A percentile compares a stretch with the other conserved stretches of the same genome.
These are phyloP conservation scores for Saturnispora ahearnii DNA, from an alignment of 805 yeast genomes.

Conservation along the genomic window DNA sequence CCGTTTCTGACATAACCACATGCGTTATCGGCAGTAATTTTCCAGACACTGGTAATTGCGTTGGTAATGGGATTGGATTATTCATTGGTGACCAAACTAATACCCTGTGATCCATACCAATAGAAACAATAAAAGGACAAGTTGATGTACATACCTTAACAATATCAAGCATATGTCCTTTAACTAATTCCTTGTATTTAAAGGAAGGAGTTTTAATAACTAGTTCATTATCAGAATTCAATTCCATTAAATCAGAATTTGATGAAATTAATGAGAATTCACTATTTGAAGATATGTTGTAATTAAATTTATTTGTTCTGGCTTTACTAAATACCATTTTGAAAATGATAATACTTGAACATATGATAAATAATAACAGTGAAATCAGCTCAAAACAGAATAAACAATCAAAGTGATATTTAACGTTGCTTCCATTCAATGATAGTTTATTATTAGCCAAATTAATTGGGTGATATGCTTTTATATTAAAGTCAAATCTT, in stretches of 20 bases:
- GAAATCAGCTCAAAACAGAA: constrained; percentile 29
- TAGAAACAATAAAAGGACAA: constrained; percentile 56
- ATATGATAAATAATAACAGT: constrained; percentile 41
- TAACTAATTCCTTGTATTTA: constrained; percentile 32
- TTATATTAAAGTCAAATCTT: neutral
- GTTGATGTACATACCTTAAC: constrained; percentile 51
- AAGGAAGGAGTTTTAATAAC: constrained; percentile 8
- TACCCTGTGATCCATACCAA: constrained; percentile 67
- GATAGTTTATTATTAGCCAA: neutral
- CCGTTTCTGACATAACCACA: constrained; percentile 48
- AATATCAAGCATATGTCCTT: constrained; percentile 56
- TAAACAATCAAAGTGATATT: constrained; percentile 9
- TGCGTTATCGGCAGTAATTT: constrained; percentile 57
- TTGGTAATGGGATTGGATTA: constrained; percentile 38
- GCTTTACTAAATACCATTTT: constrained; percentile 28
- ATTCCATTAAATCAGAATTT: neutral
- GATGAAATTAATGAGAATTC: neutral
- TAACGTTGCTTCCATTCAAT: constrained; percentile 20
- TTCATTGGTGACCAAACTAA: constrained; percentile 65
- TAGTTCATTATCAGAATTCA: constrained; percentile 2
- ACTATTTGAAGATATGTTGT: neutral
- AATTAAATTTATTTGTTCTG: constrained; percentile 13
- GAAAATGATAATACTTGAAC: constrained; percentile 39
- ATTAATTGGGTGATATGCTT: constrained; percentile 1
- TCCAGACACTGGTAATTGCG: constrained; percentile 33